These are phyloP conservation scores for Scenedesmus sp. DNA, from an alignment of 163 green algal species.

Conservation along the genomic window DNA sequence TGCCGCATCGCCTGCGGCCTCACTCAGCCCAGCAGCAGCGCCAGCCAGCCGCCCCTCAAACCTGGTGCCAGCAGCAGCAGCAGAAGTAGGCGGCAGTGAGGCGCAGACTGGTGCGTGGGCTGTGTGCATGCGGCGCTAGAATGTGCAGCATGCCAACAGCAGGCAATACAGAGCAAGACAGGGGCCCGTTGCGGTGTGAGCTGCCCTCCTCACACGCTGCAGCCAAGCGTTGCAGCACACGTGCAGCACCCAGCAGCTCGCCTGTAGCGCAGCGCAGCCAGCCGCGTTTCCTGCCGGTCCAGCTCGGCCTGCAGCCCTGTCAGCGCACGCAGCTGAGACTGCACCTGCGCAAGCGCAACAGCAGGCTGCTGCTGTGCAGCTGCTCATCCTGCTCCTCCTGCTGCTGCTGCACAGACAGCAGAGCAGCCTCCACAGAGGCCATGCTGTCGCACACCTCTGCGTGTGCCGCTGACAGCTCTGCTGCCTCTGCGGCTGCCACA, in stretches of 20 bases:
- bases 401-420: slow-evolving; percentile 16
- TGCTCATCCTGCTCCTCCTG: slow-evolving; percentile 7
- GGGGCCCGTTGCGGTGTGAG: no score
- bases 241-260: not conserved
- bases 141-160: no score
- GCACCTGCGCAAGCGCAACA: not conserved
- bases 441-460: not conserved
- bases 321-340: slow-evolving; percentile 1
- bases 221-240: no score
- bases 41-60: slow-evolving; percentile 26
- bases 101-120: no score
- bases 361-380: slow-evolving; percentile 40
- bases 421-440: not conserved
- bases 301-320: not conserved
- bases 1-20: not conserved
- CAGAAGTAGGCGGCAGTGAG: not conserved
- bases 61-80: not conserved
- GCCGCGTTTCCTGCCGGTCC: not conserved
- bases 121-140: no score
- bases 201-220: no score
- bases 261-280: slow-evolving; percentile 21
- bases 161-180: no score
- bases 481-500: slow-evolving; percentile 6
- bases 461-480: not conserved
- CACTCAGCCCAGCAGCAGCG: slow-evolving; percentile 25